A percentile compares a stretch with the other conserved stretches of the same genome.
Conservation (phyloP, 2,329 filamentous ascomycete genomes). For the Pseudogymnoascus sp. region DNA sequence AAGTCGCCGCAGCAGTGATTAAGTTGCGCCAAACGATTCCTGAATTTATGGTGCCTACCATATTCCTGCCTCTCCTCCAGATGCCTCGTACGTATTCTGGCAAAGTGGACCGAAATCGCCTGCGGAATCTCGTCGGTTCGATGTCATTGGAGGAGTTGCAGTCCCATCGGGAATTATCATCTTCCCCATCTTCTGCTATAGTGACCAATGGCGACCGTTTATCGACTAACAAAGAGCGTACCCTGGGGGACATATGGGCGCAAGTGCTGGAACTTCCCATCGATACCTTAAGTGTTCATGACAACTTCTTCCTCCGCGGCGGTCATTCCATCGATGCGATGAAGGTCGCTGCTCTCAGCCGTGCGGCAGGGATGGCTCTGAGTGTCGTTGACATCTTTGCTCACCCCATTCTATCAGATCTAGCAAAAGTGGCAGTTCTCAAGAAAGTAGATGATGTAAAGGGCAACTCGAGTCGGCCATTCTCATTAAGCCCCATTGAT, state of each 20-base stretch:
- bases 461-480: not conserved
- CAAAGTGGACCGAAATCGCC: slow-evolving; percentile 29
- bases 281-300: slow-evolving; percentile 24
- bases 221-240: not conserved
- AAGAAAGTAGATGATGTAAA: not conserved
- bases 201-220: not conserved
- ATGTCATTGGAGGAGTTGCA: not conserved
- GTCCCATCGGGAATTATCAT: not conserved
- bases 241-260: slow-evolving; percentile 34
- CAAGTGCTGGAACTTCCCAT: slow-evolving; percentile 33
- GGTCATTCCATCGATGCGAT: slow-evolving; percentile 41
- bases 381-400: slow-evolving; percentile 14
- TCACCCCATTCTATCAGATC: slow-evolving; percentile 10
- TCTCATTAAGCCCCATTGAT: not conserved
- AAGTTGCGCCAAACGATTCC: slow-evolving; percentile 20
- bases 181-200: not conserved
- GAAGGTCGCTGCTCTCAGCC: slow-evolving; percentile 31
- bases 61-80: slow-evolving; percentile 24
- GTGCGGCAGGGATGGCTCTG: slow-evolving; percentile 12
- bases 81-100: slow-evolving; percentile 25
- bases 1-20: not conserved
- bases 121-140: not conserved
- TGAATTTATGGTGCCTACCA: slow-evolving; percentile 31
- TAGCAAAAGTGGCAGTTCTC: not conserved
- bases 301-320: slow-evolving; percentile 34